Base-by-base conservation (phyloP, 495 filamentous ascomycete species). In the Haplographium delicatum region DNA sequence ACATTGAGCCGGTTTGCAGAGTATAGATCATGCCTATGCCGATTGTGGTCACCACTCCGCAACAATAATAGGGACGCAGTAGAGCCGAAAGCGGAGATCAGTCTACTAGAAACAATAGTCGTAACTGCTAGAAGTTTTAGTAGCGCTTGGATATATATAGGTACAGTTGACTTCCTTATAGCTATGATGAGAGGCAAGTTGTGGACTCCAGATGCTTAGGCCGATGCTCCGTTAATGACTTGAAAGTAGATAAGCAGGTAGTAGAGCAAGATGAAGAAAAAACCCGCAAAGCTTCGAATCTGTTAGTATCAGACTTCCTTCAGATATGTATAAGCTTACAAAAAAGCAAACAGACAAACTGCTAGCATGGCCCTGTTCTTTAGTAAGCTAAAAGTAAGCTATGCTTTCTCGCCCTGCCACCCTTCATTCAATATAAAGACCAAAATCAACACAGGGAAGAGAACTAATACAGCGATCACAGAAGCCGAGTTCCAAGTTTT, bases 171-270 rank as follows among this genome's bases (percentile, higher is more conserved):
- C 39, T 42, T 25, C 23, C 39, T 8, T 54, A 81, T 72, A 19
- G 63, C 58, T 6, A 83, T 26, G 20, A 81, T 73, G 15, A 61
- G 64, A 9, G 78, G 75, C 2, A 81, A 62, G 26, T 69, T 68
- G 54, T 68, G 62, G 35, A 80, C 63, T 11, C 76, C 78, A 11
- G 72, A 76, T 42, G 63, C 67, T 19, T 67, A 47, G 3, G 76
- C 71, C 0, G 67, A 61, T 2, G 57, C 66, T 3, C 67, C 71
- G 47, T 72, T 68, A 55, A 81, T 74, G 4, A 74, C 74, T 59
- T 88, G 85, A 62, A 88, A 84, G 72, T 78, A 87, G 35, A 86
- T 73, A 1, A 80, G 80, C 1, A 84, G 58, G 46, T 78, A 79
- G 54, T 76, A 80, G 1, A 72, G 19, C 8, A 58, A 19, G 1